Evolutionary conservation across 2,329 filamentous ascomycete species (phyloP).

Genomic region (Pyrenophora graminea): DNA sequence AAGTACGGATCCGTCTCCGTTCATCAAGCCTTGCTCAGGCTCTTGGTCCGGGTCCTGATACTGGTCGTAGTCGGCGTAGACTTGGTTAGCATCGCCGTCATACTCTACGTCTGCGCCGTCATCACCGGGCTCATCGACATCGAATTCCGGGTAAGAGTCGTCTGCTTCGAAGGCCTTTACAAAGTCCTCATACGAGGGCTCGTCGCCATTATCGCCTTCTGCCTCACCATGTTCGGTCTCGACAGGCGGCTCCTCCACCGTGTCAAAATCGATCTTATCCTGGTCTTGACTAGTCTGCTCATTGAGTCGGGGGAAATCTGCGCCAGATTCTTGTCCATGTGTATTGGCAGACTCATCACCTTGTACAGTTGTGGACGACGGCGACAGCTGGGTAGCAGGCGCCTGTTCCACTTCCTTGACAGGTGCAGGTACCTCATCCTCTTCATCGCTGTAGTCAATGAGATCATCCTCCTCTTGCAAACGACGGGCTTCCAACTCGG

Average conservation of each 20-base stretch:
- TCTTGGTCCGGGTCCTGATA: no score
- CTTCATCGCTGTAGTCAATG: conserved; percentile 58
- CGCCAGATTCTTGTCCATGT: conserved; percentile 8
- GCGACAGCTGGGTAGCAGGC: conserved; percentile 22
- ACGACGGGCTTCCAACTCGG: conserved; percentile 15
- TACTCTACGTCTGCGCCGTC: conserved; percentile 18
- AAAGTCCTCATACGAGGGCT: conserved; percentile 25
- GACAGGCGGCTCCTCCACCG: conserved; percentile 4
- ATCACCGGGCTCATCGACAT: conserved; percentile 18
- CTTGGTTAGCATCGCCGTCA: conserved; percentile 32
- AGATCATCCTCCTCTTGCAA: conserved; percentile 46
- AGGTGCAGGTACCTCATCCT: conserved; percentile 31
- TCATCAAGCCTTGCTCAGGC: neutral
- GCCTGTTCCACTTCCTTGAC: conserved; percentile 12
- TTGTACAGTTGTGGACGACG: conserved; percentile 42
- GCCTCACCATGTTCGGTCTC: conserved; percentile 13
- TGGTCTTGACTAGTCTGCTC: conserved; percentile 3
- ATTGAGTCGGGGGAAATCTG: conserved; percentile 4
- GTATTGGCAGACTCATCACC: conserved; percentile 33
- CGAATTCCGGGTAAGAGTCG: conserved; percentile 17
- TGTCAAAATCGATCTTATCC: conserved; percentile 4
- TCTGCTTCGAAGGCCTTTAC: conserved; percentile 18
- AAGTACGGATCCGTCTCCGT: neutral
- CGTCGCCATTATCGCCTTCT: conserved; percentile 16
- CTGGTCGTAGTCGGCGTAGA: conserved; percentile 27